phyloP scores from a whole-genome alignment of 352 stramenopile genomes.

The Phytophthora sp. region DNA sequence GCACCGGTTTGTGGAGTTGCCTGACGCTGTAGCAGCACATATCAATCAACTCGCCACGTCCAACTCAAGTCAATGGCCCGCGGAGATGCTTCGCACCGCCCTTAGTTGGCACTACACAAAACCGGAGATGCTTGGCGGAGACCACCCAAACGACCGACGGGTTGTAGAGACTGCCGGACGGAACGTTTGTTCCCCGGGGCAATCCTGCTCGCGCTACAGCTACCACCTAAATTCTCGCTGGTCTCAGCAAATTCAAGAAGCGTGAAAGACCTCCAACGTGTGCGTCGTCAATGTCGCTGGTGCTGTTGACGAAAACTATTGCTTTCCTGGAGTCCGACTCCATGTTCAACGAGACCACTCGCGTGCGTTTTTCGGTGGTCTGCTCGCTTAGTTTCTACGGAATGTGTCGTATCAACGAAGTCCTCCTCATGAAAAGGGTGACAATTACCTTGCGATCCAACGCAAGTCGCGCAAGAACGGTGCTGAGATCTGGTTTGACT shows the following conservation, averaged over 20 bases:
- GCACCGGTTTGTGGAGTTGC: conserved; percentile 30
- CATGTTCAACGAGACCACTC: conserved; percentile 20
- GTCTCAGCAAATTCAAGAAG: conserved; percentile 10
- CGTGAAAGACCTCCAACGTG: conserved; percentile 13
- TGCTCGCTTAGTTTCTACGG: conserved; percentile 28
- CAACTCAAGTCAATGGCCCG: conserved; percentile 13
- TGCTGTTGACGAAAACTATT: conserved; percentile 1
- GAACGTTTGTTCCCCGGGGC: not conserved
- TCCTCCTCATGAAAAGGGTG: conserved; percentile 6
- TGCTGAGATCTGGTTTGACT: not conserved
- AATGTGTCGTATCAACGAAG: conserved; percentile 29
- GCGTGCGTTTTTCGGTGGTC: conserved; percentile 16
- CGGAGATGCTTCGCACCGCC: conserved; percentile 6
- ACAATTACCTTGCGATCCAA: conserved; percentile 9
- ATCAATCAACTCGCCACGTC: conserved; percentile 28
- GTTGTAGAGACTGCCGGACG: conserved; percentile 8
- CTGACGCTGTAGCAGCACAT: conserved; percentile 25
- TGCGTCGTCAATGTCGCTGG: conserved; percentile 7
- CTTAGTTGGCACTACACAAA: conserved; percentile 17
- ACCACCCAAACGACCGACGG: conserved; percentile 17
- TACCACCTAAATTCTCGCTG: conserved; percentile 4
- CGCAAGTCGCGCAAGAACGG: not conserved
- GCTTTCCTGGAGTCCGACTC: conserved; percentile 16
- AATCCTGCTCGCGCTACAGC: conserved; percentile 2
- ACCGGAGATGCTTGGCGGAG: conserved; percentile 10